Evolutionary conservation across 2,329 filamentous ascomycete genomes (phyloP), one percentile per base, ranked within the genome.

Genomic region (Colletotrichum sublineola): DNA sequence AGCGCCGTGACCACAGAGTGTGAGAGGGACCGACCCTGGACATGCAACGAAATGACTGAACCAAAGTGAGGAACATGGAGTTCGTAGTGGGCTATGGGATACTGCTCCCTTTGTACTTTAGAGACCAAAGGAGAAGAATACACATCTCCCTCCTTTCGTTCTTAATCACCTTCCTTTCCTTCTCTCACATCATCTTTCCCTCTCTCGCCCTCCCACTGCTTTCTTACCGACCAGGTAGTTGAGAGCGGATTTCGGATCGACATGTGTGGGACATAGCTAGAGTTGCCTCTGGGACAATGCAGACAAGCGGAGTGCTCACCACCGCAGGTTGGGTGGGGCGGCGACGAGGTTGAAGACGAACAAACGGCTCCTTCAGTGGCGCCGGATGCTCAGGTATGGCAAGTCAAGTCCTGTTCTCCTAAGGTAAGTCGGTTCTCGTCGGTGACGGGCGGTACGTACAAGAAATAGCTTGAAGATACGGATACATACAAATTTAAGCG

Each of bases 1-100:
- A 71, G 68, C 56, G 68, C 63, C 24, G 46, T n/a, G 63, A 3
- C 62, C 36, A 55, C 36, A 57, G 55, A 61, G 46, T 55, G 55
- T 56, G 48, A 56, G 42, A 38, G 33, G 46, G 60, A 63, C 42
- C 42, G 53, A 55, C 62, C 53, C 67, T 61, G 55, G 63, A 46
- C 52, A 44, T 40, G 60, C n/a, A 64, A 57, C 42, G 60, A 56
- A 50, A 68, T 64, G 50, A 50, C 31, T 63, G 65, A 36, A 42
- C 50, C 60, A 68, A 38, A 44, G 40, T 50, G 40, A 50, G 52
- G 53, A 18, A 18, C 42, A 57, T 56, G 50, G 38, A 36, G 61
- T 29, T 63, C 18, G 29, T 18, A 48, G 46, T 42, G 61, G 46
- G 14, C 2, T 56, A 36, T 2, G 15, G 42, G 42, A 3, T 53